Percentiles rank a stretch among this genome's conserved stretches.
Conservation (phyloP, 2,329 filamentous ascomycete species). For the Calonectria naviculata region DNA sequence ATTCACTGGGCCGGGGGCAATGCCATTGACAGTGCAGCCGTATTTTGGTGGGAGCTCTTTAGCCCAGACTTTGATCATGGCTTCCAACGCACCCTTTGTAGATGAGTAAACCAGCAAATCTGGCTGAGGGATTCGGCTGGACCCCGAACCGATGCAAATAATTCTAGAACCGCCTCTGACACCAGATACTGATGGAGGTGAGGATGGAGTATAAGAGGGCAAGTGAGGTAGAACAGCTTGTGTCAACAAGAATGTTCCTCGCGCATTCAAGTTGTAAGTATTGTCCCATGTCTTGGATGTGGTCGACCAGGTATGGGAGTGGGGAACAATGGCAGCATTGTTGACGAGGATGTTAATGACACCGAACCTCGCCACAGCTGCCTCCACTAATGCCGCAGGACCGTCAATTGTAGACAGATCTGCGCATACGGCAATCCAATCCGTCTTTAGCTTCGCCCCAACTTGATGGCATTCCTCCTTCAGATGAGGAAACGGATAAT, state of each 20-base stretch:
- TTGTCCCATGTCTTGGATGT: not conserved
- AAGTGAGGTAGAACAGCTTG: conserved; percentile 5
- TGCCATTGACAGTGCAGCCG: conserved; percentile 6
- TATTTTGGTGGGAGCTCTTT: conserved; percentile 2
- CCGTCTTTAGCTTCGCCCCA: not conserved
- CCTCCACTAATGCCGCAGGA: not conserved
- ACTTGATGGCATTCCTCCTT: not conserved
- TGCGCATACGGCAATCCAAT: conserved; percentile 6
- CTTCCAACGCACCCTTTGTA: conserved; percentile 5
- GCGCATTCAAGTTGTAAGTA: not conserved
- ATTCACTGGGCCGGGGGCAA: not conserved
- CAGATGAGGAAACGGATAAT: not conserved
- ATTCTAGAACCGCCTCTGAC: conserved; percentile 8
- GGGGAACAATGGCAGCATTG: not conserved
- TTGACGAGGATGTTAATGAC: conserved; percentile 3
- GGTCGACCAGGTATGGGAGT: not conserved
- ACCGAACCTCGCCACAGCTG: not conserved
- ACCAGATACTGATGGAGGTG: not conserved
- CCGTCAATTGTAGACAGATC: not conserved
- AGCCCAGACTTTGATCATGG: conserved; percentile 8
- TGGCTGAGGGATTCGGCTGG: not conserved
- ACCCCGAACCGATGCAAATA: conserved; percentile 6
- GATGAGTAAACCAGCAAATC: conserved; percentile 5
- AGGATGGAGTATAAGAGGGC: not conserved
- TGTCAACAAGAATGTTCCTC: conserved; percentile 7